Percentiles rank a stretch among this genome's conserved stretches.
These are phyloP conservation scores for Ustilago curta DNA, from an alignment of 1,284 basidiomycete species.

Conservation along the genomic window DNA sequence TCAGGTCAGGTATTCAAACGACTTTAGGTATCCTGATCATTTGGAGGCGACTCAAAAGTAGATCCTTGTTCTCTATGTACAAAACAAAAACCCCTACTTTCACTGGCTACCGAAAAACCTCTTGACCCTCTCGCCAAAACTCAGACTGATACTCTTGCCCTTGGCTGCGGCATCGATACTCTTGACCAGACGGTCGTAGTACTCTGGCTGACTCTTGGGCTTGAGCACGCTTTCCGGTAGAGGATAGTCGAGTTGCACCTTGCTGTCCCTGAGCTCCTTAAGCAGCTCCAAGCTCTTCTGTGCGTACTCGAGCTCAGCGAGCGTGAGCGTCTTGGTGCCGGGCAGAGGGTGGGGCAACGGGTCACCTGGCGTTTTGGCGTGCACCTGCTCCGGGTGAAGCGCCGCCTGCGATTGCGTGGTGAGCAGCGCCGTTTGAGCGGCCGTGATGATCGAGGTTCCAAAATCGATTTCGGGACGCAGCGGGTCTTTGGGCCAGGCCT, in stretches of 20 bases:
- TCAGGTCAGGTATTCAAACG: conserved; percentile 30
- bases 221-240: conserved; percentile 50
- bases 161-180: conserved; percentile 46
- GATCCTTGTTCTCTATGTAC: no score
- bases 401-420: conserved; percentile 31
- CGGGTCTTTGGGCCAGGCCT: conserved; percentile 61
- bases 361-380: conserved; percentile 10
- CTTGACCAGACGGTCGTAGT: conserved; percentile 56
- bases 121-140: conserved; percentile 41
- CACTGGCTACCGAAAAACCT: conserved; percentile 55
- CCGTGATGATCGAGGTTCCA: conserved; percentile 52
- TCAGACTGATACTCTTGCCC: conserved; percentile 46
- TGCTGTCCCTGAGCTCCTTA: conserved; percentile 43
- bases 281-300: conserved; percentile 41
- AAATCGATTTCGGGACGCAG: conserved; percentile 63
- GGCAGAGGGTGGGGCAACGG: conserved; percentile 18
- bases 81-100: no score
- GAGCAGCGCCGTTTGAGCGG: conserved; percentile 49
- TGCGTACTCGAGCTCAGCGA: conserved; percentile 43
- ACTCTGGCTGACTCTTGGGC: conserved; percentile 56
- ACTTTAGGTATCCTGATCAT: conserved; percentile 40
- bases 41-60: conserved; percentile 24
- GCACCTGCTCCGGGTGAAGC: conserved; percentile 29
- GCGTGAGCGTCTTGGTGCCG: conserved; percentile 27
- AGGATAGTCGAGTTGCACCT: conserved; percentile 45